These are phyloP conservation scores for Phialophora tarda DNA, from an alignment of 2,329 filamentous ascomycete genomes.

Conservation along the genomic window DNA sequence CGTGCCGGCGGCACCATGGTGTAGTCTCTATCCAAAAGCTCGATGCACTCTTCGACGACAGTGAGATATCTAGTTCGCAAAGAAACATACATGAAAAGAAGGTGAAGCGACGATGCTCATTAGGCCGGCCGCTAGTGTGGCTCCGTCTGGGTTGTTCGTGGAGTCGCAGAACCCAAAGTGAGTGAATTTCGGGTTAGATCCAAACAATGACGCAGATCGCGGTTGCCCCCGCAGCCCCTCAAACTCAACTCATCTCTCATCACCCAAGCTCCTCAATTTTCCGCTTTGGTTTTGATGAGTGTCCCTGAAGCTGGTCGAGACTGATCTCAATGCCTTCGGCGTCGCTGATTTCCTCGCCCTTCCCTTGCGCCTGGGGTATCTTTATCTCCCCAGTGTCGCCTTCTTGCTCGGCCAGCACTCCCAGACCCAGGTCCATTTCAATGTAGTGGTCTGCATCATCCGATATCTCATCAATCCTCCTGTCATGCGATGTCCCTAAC, in stretches of 20 bases:
- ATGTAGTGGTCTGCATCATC: conserved; percentile 49
- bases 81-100: conserved; percentile 35
- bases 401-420: conserved; percentile 51
- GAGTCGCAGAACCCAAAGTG: neutral
- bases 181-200: conserved; percentile 32
- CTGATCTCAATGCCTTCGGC: conserved; percentile 1
- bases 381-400: conserved; percentile 13
- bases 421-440: conserved; percentile 54
- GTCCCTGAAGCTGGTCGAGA: neutral
- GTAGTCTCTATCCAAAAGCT: conserved; percentile 28
- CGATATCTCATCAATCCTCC: conserved; percentile 46
- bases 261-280: conserved; percentile 34
- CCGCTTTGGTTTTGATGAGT: conserved; percentile 17
- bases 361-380: conserved; percentile 3
- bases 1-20: conserved; percentile 37
- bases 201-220: conserved; percentile 34
- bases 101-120: conserved; percentile 7
- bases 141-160: conserved; percentile 5
- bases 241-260: neutral
- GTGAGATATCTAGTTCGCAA: conserved; percentile 32
- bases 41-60: conserved; percentile 32
- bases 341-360: conserved; percentile 2
- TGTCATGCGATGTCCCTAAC: conserved; percentile 43
- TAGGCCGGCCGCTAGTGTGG: conserved; percentile 4
- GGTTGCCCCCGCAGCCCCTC: conserved; percentile 3